Evolutionary conservation across 164 flowering plant genomes (phyloP).

Genomic region (Litsea cubeba): DNA sequence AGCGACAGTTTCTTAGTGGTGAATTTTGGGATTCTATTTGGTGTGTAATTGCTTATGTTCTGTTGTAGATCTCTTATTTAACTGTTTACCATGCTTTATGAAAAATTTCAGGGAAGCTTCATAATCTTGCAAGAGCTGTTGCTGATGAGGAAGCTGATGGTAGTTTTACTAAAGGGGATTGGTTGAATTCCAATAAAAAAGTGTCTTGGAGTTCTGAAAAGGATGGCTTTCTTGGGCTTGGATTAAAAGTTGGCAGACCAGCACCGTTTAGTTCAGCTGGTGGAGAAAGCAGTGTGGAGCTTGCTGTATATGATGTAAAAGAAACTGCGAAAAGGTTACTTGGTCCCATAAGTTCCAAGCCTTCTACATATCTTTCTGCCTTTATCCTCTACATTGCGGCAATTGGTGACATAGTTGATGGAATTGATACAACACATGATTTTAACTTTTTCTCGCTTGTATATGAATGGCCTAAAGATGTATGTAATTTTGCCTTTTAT

Average conservation of each 20-base stretch:
- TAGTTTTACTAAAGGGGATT: conserved; percentile 45
- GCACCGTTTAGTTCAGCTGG: conserved; percentile 28
- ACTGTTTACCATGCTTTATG: neutral
- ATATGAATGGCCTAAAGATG: conserved; percentile 99
- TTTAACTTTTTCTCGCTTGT: conserved; percentile 95
- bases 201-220: conserved; percentile 35
- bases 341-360: conserved; percentile 70
- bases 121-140: conserved; percentile 94
- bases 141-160: conserved; percentile 84
- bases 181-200: conserved; percentile 38
- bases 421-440: conserved; percentile 97
- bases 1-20: conserved; percentile 98
- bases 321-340: conserved; percentile 70
- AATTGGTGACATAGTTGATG: conserved; percentile 98
- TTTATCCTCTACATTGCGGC: conserved; percentile 95
- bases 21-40: neutral
- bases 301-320: conserved; percentile 54
- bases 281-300: conserved; percentile 40
- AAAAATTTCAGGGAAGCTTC: conserved; percentile 76
- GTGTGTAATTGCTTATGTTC: neutral
- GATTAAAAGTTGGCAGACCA: conserved; percentile 52
- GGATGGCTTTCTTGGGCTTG: conserved; percentile 86
- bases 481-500: conserved; percentile 21
- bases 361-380: conserved; percentile 84
- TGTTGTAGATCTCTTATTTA: neutral